Base-by-base conservation (phyloP, 2,329 filamentous ascomycete genomes). In the Monosporascus ibericus region DNA sequence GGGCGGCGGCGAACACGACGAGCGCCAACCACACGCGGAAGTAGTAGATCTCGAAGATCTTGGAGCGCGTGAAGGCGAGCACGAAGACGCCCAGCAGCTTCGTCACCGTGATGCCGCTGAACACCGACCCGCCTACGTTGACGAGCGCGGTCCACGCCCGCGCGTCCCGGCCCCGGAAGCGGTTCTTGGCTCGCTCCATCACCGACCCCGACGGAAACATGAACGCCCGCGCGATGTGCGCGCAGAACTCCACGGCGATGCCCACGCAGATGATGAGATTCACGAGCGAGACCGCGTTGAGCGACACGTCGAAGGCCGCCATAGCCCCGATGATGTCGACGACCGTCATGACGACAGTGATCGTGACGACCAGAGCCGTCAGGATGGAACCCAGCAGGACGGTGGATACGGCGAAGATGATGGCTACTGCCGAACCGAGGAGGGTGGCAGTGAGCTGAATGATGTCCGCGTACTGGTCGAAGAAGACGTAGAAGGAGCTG, bases 11-110 rank as follows among this genome's bases (percentile, higher is more conserved):
- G 69, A 96, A 92, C 9, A 95, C 69, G 11, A 99, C 92, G 51
- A 99, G 80, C 6, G 92, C 87, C 18, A 96, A 75, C 94, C 94
- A 99, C 44, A 99, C 88, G 44, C 94, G 82, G 79, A 99, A 99
- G 72, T 99, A 99, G 73, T 99, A 99, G 53, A 99, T 90, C 75
- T 99, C 95, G 64, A 99, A 99, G 65, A 99, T 99, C 81, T 97
- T 99, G 70, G 90, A 95, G 49, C 89, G 78, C 7, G 94, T 99
- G 65, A 96, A 99, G 0, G 94, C 94, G 20, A 99, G 76, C 37
- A 99, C 94, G 46, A 81, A 86, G 0, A 99, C 92, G 3, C 94
- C 94, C 2, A 99, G 76, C 1, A 99, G 79, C 72, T 99, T 99
- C 2, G 94, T 99, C 49, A 99, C 78, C 0, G 92, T 97, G 68